Evolutionary conservation across 371 early-diverging fungal genomes (phyloP), one percentile per base, ranked within the genome.

Genomic region (Neoconidiobolus thromboides): DNA sequence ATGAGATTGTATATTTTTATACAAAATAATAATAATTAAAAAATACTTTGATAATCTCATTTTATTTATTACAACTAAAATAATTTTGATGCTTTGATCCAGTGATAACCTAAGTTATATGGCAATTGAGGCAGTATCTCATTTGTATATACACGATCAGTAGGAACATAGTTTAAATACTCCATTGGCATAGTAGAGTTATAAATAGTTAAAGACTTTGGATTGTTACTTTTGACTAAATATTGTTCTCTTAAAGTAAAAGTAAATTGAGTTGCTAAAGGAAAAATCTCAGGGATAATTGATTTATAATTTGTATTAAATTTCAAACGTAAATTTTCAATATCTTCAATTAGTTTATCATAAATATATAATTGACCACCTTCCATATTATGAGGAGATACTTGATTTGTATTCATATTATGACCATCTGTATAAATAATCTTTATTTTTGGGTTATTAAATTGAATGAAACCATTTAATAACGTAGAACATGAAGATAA

Each of bases 311-410:
- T 26, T 26, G 26, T 26, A n/a, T 7, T 7, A n/a, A 7, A 7
- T 7, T n/a, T 46, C 10, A n/a, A n/a, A n/a, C 10, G 10, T 46
- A 10, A 10, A 7, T 36, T 3, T 4, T 39, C 40, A 6, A 54
- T 4, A 14, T 54, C 54, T 5, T 7, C 41, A 7, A 39, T 3
- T 12, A 54, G 54, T 39, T 54, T 54, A 6, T 54, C 54, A 39
- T 54, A 54, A 41, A 41, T 14, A 39, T 54, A 54, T 4, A 54
- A 14, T 41, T 54, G 54, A 14, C 54, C 54, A 54, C 54, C 54
- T 39, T 54, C 38, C 54, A 54, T 54, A 14, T 54, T 54, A 14
- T 54, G 54, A 41, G 54, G 54, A 12, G 36, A 14, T 6, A 14
- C 51, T 4, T 10, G 40, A n/a, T 46, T n/a, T 10, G n/a, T 46